Conservation (phyloP, 306 rosid genomes). For the Vachellia pachyceras region DNA sequence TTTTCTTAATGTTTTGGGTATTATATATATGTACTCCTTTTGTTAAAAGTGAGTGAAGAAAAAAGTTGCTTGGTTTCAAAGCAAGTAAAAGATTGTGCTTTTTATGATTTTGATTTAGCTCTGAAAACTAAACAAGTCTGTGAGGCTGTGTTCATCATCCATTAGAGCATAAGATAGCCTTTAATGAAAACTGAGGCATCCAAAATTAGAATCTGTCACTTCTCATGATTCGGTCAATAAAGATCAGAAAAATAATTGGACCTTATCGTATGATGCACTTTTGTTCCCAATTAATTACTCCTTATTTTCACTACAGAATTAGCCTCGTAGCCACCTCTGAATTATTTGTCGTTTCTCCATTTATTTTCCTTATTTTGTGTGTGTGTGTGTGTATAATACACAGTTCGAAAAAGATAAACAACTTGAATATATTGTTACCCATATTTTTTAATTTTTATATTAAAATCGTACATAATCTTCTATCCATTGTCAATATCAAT, state of each 20-base stretch:
- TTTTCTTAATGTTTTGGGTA: neutral
- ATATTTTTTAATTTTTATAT: no score
- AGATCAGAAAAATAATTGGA: conserved; percentile 26
- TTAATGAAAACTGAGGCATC: conserved; percentile 45
- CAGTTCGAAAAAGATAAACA: neutral
- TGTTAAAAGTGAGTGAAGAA: neutral
- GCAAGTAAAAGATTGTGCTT: conserved; percentile 28
- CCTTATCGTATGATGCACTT: conserved; percentile 31
- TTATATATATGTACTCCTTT: neutral
- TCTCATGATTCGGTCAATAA: conserved; percentile 55
- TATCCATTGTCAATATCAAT: neutral
- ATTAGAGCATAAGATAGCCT: conserved; percentile 4
- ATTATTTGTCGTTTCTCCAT: neutral
- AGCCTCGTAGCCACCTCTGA: neutral
- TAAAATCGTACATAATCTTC: no score
- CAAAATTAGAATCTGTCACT: conserved; percentile 37
- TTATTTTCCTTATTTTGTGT: neutral
- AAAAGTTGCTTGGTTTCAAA: conserved; percentile 36
- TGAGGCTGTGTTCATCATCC: conserved; percentile 1
- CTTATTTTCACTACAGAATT: conserved; percentile 35
- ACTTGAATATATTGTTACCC: neutral
- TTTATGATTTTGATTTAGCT: neutral
- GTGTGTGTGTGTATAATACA: neutral
- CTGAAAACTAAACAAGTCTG: neutral
- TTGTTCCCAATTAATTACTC: conserved; percentile 22